Conservation (phyloP, 1,284 basidiomycete genomes). For the Tremellales sp. region DNA sequence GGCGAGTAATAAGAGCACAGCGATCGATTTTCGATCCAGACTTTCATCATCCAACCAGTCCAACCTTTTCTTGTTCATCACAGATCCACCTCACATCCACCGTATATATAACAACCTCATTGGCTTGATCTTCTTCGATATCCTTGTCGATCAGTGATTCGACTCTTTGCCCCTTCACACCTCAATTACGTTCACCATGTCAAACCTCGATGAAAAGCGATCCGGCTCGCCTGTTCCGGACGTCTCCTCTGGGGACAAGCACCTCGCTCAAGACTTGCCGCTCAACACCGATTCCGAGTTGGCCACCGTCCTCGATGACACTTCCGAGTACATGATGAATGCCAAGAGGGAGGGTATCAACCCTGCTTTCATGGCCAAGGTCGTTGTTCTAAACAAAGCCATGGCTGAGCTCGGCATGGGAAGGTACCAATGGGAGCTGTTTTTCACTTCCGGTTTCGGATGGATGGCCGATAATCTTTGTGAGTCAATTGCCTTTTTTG, state of each 20-base stretch:
- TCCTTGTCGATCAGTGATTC: too few species aligned
- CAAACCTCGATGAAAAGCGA: not conserved
- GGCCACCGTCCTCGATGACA: not conserved
- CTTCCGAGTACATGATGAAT: not conserved
- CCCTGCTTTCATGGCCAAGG: constrained; percentile 23
- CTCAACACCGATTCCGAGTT: not conserved
- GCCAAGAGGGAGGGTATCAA: not conserved
- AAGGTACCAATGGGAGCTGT: constrained; percentile 60
- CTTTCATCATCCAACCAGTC: too few species aligned
- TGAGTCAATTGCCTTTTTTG: too few species aligned
- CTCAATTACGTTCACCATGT: too few species aligned
- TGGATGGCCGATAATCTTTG: constrained; percentile 49
- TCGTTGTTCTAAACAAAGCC: constrained; percentile 35
- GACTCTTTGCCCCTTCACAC: too few species aligned
- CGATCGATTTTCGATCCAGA: too few species aligned
- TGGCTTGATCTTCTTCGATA: too few species aligned
- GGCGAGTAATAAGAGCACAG: too few species aligned
- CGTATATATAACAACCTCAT: too few species aligned
- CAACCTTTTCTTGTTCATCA: too few species aligned
- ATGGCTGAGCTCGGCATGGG: constrained; percentile 58
- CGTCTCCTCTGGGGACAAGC: not conserved
- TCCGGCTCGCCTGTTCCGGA: not conserved
- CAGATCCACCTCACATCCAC: too few species aligned
- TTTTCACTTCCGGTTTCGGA: constrained; percentile 54
- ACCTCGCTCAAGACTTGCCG: not conserved